These are phyloP conservation scores for Thermomucor indicae-seudaticae DNA, from an alignment of 371 early-diverging fungal species.

Conservation along the genomic window DNA sequence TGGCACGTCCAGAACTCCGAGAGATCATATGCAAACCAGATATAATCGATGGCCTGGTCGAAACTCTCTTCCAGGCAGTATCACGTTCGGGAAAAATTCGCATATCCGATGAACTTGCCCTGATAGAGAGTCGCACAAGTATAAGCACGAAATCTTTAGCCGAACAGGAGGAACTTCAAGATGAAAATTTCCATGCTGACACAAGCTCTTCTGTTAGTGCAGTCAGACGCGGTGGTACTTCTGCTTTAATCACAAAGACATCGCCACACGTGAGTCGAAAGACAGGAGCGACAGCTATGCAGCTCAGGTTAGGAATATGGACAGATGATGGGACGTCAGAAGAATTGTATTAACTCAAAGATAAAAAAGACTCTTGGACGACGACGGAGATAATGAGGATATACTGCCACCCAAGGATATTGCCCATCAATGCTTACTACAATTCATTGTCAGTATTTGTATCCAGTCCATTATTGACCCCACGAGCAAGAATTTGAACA, in stretches of 20 bases:
- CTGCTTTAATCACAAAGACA: constrained; percentile 39
- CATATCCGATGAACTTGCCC: constrained; percentile 4
- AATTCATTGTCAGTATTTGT: constrained; percentile 53
- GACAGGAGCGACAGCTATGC: constrained; percentile 15
- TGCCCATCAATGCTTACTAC: constrained; percentile 40
- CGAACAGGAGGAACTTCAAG: too few species aligned
- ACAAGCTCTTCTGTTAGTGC: constrained; percentile 18
- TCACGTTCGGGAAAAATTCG: constrained; percentile 5
- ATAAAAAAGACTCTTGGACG: too few species aligned
- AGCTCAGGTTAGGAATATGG: not conserved
- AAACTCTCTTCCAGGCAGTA: constrained; percentile 51
- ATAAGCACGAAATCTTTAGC: too few species aligned
- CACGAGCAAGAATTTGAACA: constrained; percentile 32
- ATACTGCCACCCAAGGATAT: constrained; percentile 18
- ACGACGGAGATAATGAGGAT: constrained; percentile 3
- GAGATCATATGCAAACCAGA: constrained; percentile 56
- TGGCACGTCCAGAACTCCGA: constrained; percentile 48
- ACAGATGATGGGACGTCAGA: too few species aligned
- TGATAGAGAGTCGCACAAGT: too few species aligned
- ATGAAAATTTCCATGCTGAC: constrained; percentile 2
- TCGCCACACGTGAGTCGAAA: constrained; percentile 41
- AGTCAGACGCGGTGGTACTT: constrained; percentile 43
- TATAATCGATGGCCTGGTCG: constrained; percentile 50
- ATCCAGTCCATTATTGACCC: constrained; percentile 55
- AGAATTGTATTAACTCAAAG: too few species aligned